phyloP scores from a whole-genome alignment of 1,139 yeast genomes.

The Magnusiomyces suaveolens region DNA sequence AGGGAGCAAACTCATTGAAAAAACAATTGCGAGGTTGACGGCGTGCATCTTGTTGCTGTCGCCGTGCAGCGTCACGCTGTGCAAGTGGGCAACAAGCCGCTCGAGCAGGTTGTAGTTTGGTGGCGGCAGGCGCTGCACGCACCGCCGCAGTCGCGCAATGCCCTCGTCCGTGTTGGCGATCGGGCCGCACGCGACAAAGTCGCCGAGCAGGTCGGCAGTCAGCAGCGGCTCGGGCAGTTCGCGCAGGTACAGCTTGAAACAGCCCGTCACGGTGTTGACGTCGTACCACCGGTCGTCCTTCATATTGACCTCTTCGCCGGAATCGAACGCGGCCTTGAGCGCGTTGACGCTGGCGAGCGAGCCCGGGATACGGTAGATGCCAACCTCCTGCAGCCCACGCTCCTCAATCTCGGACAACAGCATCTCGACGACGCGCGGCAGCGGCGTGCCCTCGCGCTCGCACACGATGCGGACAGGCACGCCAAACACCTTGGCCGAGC shows the following conservation, averaged over 20 bases:
- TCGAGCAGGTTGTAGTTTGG: slow-evolving; percentile 61
- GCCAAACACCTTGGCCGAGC: slow-evolving; percentile 60
- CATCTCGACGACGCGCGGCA: slow-evolving; percentile 59
- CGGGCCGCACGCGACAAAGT: slow-evolving; percentile 34
- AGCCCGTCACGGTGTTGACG: slow-evolving; percentile 81
- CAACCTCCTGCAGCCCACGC: slow-evolving; percentile 83
- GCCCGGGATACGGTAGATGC: slow-evolving; percentile 86
- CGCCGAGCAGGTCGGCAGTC: slow-evolving; percentile 48
- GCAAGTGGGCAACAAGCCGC: slow-evolving; percentile 59
- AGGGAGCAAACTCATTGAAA: slow-evolving; percentile 48
- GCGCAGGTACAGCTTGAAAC: slow-evolving; percentile 74
- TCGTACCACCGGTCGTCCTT: slow-evolving; percentile 66
- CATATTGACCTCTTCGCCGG: slow-evolving; percentile 55
- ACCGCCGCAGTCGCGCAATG: slow-evolving; percentile 36
- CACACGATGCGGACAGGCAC: slow-evolving; percentile 73
- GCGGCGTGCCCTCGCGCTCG: slow-evolving; percentile 46
- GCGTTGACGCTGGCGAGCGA: slow-evolving; percentile 69
- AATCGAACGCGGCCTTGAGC: slow-evolving; percentile 65
- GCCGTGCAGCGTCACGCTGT: slow-evolving; percentile 46
- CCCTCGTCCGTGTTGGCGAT: slow-evolving; percentile 25
- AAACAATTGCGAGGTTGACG: slow-evolving; percentile 71
- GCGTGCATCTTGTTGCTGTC: slow-evolving; percentile 69
- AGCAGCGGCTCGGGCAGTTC: slow-evolving; percentile 84
- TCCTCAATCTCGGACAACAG: slow-evolving; percentile 67
- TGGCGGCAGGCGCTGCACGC: slow-evolving; percentile 49